Conservation (phyloP, 1,139 yeast genomes). For the Pichia sp. region DNA sequence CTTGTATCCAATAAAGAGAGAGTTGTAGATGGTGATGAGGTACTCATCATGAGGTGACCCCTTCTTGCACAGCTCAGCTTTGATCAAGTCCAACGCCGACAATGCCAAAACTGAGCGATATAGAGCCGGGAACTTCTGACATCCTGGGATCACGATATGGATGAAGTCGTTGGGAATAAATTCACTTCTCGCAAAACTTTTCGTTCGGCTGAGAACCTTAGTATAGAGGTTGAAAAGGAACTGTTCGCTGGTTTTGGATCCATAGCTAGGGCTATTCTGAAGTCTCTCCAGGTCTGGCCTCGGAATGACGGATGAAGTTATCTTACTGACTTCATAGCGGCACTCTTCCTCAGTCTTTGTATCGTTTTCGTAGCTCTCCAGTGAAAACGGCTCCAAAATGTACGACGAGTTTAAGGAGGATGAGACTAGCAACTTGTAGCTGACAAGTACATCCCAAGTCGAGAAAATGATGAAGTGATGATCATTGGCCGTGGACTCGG, state of each 20-base stretch:
- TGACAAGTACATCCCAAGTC: not conserved
- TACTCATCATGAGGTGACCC: constrained; percentile 2
- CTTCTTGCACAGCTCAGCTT: constrained; percentile 10
- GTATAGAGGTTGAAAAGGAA: constrained; percentile 22
- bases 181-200: constrained; percentile 17
- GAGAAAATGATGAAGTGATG: constrained; percentile 4
- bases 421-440: not conserved
- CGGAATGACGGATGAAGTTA: not conserved
- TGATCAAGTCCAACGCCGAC: constrained; percentile 18
- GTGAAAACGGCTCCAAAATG: not conserved
- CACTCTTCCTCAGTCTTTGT: constrained; percentile 1
- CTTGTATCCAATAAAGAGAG: constrained; percentile 18
- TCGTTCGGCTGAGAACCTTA: constrained; percentile 18
- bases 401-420: not conserved
- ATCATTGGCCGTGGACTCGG: not conserved
- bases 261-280: constrained; percentile 5
- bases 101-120: constrained; percentile 20
- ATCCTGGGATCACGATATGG: constrained; percentile 22
- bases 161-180: constrained; percentile 21
- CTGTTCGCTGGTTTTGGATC: constrained; percentile 13
- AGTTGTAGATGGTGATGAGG: constrained; percentile 14
- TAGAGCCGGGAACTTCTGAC: constrained; percentile 19
- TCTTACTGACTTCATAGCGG: not conserved
- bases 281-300: not conserved
- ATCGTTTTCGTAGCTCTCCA: not conserved